Base-by-base conservation (phyloP, 768 basidiomycete species). In the Sporobolomyces roseus region DNA sequence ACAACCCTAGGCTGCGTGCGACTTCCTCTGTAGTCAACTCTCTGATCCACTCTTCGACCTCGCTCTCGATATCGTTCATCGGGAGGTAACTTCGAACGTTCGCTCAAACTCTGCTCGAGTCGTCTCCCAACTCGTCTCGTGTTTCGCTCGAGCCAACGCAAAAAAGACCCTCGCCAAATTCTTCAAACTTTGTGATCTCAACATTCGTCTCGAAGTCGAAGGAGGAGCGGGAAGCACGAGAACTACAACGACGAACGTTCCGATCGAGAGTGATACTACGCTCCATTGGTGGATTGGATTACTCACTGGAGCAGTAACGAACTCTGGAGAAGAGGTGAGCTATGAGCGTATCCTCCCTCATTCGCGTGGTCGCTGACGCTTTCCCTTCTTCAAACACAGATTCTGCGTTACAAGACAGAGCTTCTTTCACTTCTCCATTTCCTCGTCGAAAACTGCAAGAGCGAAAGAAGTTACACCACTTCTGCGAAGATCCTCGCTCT, bases 61-160 rank as follows among this genome's bases (percentile, higher is more conserved):
- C 56, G 88, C 90, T 17, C 81, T 97, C 72, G 88, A 88, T 72
- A 82, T 94, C 51, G 86, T 93, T 48, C 88, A 83, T 74, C 86
- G 93, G 61, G 94, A 96, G 76, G 88, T 86, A 1, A 90, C 88
- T n/a, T 86, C 88, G 3, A 92, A 91, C 71, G 88, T 88, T 4
- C 90, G 91, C 75, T 87, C 90, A 48, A 97, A 96, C 77, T 85
- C 90, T n/a, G 90, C 93, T 58, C 83, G 87, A 63, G 89, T 91
- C 4, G 89, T 96, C 72, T 90, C 91, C 1, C 90, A 93, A 70
- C 84, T 97, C 16, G 84, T 97, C 43, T 85, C 87, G 23, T 90
- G 89, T 72, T 83, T 97, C 33, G 88, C 92, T 3, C 84, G 89
- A 45, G 87, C 88, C 17, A 83, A 85, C 65, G 88, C 93, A 17